phyloP scores from a whole-genome alignment of 306 rosid species.

The Sophora flavescens region DNA sequence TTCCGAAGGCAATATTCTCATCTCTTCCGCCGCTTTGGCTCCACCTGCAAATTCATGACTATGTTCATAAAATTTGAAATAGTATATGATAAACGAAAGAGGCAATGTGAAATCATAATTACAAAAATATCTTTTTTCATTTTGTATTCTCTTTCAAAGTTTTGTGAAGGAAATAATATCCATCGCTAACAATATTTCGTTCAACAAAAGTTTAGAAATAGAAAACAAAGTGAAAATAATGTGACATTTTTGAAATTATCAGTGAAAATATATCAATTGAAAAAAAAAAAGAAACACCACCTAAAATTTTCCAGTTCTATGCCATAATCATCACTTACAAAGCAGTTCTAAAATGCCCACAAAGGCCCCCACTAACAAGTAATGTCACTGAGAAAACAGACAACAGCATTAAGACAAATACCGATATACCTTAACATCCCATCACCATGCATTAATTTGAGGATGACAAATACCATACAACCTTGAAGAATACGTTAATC shows the following conservation, averaged over 20 bases:
- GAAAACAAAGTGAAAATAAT: not conserved
- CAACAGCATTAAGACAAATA: not conserved
- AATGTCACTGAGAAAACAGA: not conserved
- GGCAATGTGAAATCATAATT: not conserved
- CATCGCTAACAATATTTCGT: not conserved
- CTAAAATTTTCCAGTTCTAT: not conserved
- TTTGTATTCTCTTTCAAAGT: not conserved
- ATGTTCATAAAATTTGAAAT: constrained; percentile 4
- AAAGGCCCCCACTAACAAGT: not conserved
- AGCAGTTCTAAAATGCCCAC: not conserved
- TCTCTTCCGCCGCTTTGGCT: constrained; percentile 79
- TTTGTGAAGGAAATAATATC: not conserved
- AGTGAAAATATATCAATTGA: not conserved
- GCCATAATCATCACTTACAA: not conserved
- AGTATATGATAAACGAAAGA: not conserved
- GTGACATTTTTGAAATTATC: not conserved
- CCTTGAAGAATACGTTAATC: constrained; percentile 7
- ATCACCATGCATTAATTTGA: not conserved
- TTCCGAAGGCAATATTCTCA: constrained; percentile 37
- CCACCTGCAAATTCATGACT: constrained; percentile 58
- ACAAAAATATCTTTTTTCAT: not conserved
- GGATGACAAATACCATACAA: constrained; percentile 3
- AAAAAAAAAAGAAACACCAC: no score
- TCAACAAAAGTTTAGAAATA: not conserved
- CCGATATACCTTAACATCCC: not conserved